Percentiles rank a stretch among this genome's conserved stretches.
Conservation (phyloP, 75 land plant species). For the Selaginella tamariscina region DNA sequence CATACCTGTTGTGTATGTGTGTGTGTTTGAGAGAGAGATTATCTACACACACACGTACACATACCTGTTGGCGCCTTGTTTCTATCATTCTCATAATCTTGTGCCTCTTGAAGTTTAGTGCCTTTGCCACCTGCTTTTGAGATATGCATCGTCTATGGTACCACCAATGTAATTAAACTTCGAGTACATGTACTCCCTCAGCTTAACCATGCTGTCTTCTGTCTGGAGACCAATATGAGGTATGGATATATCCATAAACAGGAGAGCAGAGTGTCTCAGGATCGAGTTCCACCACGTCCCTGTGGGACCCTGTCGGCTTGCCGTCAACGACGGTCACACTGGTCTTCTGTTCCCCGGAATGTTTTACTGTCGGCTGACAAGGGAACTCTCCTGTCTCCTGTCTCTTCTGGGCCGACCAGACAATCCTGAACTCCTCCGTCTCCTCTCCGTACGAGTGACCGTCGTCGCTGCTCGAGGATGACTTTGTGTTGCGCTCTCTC, state of each 20-base stretch:
- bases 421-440: slow-evolving; percentile 1
- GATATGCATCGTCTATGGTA: not conserved
- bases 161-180: slow-evolving; percentile 6
- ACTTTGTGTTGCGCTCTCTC: too few relatives aligned
- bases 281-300: slow-evolving; percentile 11
- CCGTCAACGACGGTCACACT: slow-evolving; percentile 2
- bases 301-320: slow-evolving; percentile 5
- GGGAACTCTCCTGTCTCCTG: not conserved
- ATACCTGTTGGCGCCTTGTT: not conserved
- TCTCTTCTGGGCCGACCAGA: not conserved
- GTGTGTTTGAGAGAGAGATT: too few relatives aligned
- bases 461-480: not conserved
- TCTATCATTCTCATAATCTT: slow-evolving; percentile 5
- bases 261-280: not conserved
- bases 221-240: slow-evolving; percentile 9
- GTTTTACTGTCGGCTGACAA: not conserved
- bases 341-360: not conserved
- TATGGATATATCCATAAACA: slow-evolving; percentile 4
- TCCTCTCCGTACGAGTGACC: not conserved
- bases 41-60: too few relatives aligned
- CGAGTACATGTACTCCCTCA: slow-evolving; percentile 2
- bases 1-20: too few relatives aligned
- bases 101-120: slow-evolving; percentile 2
- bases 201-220: slow-evolving; percentile 1
- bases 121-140: slow-evolving; percentile 7